Evolutionary conservation across 2,329 filamentous ascomycete species (phyloP), one percentile per base, ranked within the genome.

Genomic region (Verticillium nubilum): DNA sequence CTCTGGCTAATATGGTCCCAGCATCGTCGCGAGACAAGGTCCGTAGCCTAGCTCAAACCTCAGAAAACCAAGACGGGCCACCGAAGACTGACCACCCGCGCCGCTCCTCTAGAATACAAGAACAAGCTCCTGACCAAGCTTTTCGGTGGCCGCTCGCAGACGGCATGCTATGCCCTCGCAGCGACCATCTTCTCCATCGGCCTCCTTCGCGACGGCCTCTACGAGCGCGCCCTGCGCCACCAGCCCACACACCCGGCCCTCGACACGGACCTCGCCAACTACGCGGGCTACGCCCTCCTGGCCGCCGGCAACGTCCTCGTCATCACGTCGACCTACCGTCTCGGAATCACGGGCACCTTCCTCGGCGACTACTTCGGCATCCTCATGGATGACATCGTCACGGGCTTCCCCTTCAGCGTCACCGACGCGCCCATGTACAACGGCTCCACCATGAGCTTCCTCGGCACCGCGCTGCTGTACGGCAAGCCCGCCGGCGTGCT

Each of bases 311-410:
- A 97, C 74, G 75, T 89, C 57, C 86, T 99, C 35, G 95, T 99
- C 56, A 68, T 98, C 56, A 88, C 89, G 33, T 95, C 90, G 62
- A 98, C 96, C 77, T 97, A 87, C 86, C 90, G 88, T 33, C 86
- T 99, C 47, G 95, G 95, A 60, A 86, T 99, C 69, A 97, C 92
- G 0, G 95, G 95, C 63, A 99, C 95, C 37, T 99, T 97, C 73
- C 81, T 99, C 35, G 95, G 95, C 67, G 95, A 99, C 79, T 99
- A 99, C 81, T 99, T 98, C 72, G 95, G 95, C 67, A 97, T 98
- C 73, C 82, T 99, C 65, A 96, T 97, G 92, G 94, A 98, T 72
- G 80, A 89, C 66, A 94, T 94, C 69, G 93, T 99, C 57, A 96
- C 92, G 13, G 89, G 91, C 15, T 99, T 99, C 73, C 95, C 95